A percentile compares a stretch with the other conserved stretches of the same genome.
Conservation (phyloP, 2,329 filamentous ascomycete genomes). For the Aspergillus novofumigatus region DNA sequence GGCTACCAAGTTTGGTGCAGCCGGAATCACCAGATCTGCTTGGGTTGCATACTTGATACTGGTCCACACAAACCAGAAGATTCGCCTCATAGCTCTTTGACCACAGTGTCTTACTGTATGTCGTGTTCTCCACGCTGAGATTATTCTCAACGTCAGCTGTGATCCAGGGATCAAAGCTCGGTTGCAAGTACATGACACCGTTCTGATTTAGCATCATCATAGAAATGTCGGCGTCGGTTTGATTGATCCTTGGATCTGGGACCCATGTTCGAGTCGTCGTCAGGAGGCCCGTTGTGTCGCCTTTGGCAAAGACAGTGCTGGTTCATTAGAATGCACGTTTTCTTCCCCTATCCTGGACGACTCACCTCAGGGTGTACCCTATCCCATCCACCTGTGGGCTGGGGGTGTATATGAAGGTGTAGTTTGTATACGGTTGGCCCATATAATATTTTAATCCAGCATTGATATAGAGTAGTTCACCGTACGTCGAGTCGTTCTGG, state of each 20-base stretch:
- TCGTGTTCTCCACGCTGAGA: background rate
- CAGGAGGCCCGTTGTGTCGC: background rate
- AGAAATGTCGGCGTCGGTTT: conserved; percentile 27
- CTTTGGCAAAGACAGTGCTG: background rate
- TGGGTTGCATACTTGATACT: conserved; percentile 35
- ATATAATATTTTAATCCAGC: background rate
- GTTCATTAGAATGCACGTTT: background rate
- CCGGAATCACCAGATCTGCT: conserved; percentile 4
- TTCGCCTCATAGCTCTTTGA: background rate
- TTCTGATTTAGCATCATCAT: conserved; percentile 30
- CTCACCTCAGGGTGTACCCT: background rate
- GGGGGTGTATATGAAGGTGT: background rate
- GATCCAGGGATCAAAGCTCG: conserved; percentile 30
- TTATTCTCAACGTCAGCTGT: conserved; percentile 14
- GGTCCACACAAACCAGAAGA: conserved; percentile 30
- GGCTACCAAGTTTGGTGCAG: conserved; percentile 13
- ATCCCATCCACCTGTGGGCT: background rate
- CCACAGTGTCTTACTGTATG: background rate
- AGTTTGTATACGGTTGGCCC: background rate
- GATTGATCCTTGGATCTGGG: conserved; percentile 26
- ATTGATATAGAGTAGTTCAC: background rate
- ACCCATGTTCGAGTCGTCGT: conserved; percentile 6
- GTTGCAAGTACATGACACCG: conserved; percentile 20
- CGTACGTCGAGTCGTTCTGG: background rate
- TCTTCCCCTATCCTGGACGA: background rate